Evolutionary conservation across 225 moss, liverwort and hornwort species (phyloP).

Genomic region (Polytrichum formosum): DNA sequence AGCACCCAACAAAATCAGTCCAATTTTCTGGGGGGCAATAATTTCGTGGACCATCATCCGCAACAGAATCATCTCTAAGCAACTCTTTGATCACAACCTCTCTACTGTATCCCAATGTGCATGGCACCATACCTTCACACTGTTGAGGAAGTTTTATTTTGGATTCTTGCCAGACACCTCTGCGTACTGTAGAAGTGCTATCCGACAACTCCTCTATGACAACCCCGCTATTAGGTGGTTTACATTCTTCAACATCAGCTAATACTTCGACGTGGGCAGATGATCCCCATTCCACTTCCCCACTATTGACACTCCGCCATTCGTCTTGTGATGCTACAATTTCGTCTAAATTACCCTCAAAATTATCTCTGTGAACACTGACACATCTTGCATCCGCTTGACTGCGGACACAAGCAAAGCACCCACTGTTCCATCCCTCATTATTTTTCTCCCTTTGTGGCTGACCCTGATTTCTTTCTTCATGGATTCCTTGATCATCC

Average conservation of each 20-base stretch:
- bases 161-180: neutral
- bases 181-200: neutral
- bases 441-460: constrained; percentile 4
- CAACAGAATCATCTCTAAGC: no score
- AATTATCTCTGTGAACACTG: neutral
- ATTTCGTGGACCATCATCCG: no score
- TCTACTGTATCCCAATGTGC: neutral
- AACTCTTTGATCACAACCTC: neutral
- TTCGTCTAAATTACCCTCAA: neutral
- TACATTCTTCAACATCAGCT: neutral
- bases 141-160: neutral
- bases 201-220: constrained; percentile 3
- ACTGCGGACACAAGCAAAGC: neutral
- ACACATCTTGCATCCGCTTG: neutral
- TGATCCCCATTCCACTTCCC: constrained; percentile 9
- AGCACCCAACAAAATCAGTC: no score
- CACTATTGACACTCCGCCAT: constrained; percentile 6
- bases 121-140: neutral
- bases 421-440: neutral
- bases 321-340: constrained; percentile 1
- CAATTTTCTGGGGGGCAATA: no score
- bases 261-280: neutral
- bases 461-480: neutral
- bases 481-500: neutral
- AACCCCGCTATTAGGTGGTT: neutral